Conservation (phyloP, 805 yeast genomes). For the Lachancea waltii region DNA sequence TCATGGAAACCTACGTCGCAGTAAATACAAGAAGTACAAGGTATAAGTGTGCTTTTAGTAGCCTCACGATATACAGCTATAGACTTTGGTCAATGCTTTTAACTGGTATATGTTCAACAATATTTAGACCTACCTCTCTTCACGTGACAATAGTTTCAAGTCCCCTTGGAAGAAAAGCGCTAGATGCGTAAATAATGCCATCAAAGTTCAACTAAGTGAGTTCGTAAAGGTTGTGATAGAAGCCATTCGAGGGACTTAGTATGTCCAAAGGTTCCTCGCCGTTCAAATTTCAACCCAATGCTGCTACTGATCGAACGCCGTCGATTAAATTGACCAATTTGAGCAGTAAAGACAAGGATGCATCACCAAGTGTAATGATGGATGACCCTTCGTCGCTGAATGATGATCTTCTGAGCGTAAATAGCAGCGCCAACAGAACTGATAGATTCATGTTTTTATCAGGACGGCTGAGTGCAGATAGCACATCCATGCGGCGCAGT, state of each 20-base stretch:
- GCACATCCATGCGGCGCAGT: conserved; percentile 19
- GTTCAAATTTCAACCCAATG: not conserved
- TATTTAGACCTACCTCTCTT: too few relatives aligned
- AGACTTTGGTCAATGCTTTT: too few relatives aligned
- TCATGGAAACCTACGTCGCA: too few relatives aligned
- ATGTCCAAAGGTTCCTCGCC: conserved; percentile 7
- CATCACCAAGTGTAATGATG: conserved; percentile 8
- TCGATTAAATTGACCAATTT: not conserved
- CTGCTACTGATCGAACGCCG: conserved; percentile 5
- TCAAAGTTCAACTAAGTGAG: too few relatives aligned
- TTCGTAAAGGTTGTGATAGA: too few relatives aligned
- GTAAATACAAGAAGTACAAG: conserved; percentile 15
- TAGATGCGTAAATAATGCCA: conserved; percentile 4
- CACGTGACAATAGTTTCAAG: too few relatives aligned
- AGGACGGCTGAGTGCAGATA: conserved; percentile 14
- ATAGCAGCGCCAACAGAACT: conserved; percentile 11
- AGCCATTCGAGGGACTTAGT: not conserved
- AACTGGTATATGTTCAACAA: too few relatives aligned
- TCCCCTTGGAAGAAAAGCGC: too few relatives aligned
- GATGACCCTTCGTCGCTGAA: conserved; percentile 27
- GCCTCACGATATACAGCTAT: too few relatives aligned
- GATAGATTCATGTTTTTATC: conserved; percentile 8
- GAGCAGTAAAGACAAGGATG: not conserved
- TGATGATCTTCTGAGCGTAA: conserved; percentile 31
- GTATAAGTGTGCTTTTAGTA: too few relatives aligned